Percentiles rank a stretch among this genome's conserved stretches.
Conservation (phyloP, 2,329 filamentous ascomycete species). For the Aspergillus ruber region DNA sequence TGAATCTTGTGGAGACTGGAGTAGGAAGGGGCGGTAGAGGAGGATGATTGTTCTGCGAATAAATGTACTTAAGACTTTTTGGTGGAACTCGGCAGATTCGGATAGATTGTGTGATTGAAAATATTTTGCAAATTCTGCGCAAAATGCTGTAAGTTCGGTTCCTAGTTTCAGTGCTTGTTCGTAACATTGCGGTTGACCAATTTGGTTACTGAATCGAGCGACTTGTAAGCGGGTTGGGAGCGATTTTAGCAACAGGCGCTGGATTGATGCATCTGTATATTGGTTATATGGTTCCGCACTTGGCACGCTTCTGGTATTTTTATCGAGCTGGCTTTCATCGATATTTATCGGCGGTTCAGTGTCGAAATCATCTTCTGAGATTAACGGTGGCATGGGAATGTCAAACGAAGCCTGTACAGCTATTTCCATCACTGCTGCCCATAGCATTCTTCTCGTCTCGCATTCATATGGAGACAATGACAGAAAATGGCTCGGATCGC, state of each 20-base stretch:
- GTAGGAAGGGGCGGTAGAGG: constrained; percentile 13
- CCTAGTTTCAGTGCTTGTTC: background rate
- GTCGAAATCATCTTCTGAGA: constrained; percentile 9
- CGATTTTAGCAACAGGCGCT: constrained; percentile 7
- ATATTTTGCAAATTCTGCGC: background rate
- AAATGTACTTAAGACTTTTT: constrained; percentile 9
- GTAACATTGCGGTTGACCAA: background rate
- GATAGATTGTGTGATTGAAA: constrained; percentile 2
- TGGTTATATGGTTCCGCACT: background rate
- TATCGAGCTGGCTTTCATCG: constrained; percentile 10
- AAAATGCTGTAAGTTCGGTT: constrained; percentile 8
- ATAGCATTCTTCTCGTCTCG: constrained; percentile 20
- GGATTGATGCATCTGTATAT: constrained; percentile 9
- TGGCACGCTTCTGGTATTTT: constrained; percentile 1
- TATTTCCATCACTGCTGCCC: constrained; percentile 23
- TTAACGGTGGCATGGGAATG: constrained; percentile 12
- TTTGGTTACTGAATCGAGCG: background rate
- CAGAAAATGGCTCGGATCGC: constrained; percentile 4
- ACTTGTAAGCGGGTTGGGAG: constrained; percentile 7
- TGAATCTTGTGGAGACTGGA: constrained; percentile 8
- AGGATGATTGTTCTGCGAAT: constrained; percentile 10
- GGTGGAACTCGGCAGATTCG: constrained; percentile 7
- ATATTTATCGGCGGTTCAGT: constrained; percentile 10
- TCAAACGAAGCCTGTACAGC: constrained; percentile 21
- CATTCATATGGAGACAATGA: constrained; percentile 14